These are phyloP conservation scores for Colletotrichum lupini DNA, from an alignment of 2,329 filamentous ascomycete genomes.

Conservation along the genomic window DNA sequence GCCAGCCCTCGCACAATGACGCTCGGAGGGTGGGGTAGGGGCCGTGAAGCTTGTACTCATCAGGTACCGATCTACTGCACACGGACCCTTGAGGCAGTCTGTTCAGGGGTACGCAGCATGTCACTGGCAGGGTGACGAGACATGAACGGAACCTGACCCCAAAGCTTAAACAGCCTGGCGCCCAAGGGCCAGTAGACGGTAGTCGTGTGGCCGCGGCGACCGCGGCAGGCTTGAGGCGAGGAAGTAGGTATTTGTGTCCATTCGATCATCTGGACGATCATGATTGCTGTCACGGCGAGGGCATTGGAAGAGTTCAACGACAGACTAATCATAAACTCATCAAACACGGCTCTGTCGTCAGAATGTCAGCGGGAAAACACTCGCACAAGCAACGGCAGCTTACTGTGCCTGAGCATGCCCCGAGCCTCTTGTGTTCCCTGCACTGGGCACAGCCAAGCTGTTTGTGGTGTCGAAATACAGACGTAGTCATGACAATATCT, in stretches of 20 bases:
- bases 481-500: conserved; percentile 2
- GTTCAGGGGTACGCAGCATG: conserved; percentile 5
- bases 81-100: not conserved
- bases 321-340: not conserved
- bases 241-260: too few species aligned
- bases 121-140: conserved; percentile 25
- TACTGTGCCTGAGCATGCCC: not conserved
- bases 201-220: not conserved
- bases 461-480: not conserved
- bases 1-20: conserved; percentile 12
- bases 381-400: not conserved
- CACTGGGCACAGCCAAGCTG: too few species aligned
- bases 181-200: not conserved
- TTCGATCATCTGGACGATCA: not conserved
- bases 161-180: conserved; percentile 29
- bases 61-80: conserved; percentile 18
- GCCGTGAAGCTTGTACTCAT: not conserved
- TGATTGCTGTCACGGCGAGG: not conserved
- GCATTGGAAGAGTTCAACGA: not conserved
- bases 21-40: conserved; percentile 23
- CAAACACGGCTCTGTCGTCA: not conserved
- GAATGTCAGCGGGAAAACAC: not conserved
- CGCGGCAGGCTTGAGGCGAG: not conserved
- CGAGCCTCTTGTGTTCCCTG: not conserved
- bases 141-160: conserved; percentile 10